Conservation (phyloP, 768 basidiomycete genomes). For the Pholiota microspora region DNA sequence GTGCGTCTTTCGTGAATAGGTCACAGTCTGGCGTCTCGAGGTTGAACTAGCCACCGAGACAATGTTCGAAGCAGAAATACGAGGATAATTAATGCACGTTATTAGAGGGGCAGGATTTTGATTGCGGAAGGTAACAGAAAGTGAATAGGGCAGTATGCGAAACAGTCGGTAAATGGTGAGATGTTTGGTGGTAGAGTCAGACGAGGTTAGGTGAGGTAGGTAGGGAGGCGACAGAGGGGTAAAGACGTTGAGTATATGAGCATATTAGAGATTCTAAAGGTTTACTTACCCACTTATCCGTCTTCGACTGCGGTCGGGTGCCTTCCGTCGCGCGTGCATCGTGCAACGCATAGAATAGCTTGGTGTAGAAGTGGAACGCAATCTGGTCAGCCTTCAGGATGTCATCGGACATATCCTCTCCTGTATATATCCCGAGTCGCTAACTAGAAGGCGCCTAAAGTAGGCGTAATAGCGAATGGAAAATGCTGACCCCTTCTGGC, state of each 20-base stretch:
- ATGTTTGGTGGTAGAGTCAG: background rate
- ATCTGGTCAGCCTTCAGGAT: conserved; percentile 80
- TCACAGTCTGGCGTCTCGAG: conserved; percentile 76
- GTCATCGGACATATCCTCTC: conserved; percentile 37
- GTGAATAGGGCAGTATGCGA: background rate
- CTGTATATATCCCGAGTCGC: background rate
- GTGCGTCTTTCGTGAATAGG: conserved; percentile 58
- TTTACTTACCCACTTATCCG: conserved; percentile 78
- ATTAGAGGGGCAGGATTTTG: no score
- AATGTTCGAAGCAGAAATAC: background rate
- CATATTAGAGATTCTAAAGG: background rate
- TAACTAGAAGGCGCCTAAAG: background rate
- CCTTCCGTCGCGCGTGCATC: conserved; percentile 67
- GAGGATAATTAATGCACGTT: no score
- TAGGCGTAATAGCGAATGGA: background rate
- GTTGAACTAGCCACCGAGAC: conserved; percentile 56
- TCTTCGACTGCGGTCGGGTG: conserved; percentile 40
- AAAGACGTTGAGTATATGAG: background rate
- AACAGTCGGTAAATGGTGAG: background rate
- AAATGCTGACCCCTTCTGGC: background rate
- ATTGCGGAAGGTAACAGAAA: no score
- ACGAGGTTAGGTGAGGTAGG: background rate
- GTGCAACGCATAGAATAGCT: conserved; percentile 74
- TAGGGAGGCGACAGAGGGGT: background rate
- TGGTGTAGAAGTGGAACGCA: conserved; percentile 78